These are phyloP conservation scores for Volvariella volvacea DNA, from an alignment of 1,284 basidiomycete genomes.

Conservation along the genomic window DNA sequence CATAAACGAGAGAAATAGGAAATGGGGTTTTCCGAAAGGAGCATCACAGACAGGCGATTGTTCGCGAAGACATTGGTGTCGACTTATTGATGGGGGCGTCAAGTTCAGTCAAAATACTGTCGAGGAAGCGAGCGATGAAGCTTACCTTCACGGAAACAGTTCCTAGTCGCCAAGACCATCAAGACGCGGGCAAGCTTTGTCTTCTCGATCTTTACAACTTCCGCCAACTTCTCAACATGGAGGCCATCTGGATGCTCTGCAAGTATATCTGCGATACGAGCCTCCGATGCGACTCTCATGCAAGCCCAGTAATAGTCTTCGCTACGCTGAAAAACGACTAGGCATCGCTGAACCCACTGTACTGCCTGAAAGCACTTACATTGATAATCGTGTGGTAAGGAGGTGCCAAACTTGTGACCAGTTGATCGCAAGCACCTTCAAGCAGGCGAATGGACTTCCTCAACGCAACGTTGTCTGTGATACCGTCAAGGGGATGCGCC, in stretches of 20 bases:
- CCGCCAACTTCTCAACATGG: background rate
- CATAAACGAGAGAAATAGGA: background rate
- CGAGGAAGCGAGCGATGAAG: too few species aligned
- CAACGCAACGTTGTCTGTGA: conserved; percentile 12
- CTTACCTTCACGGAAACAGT: background rate
- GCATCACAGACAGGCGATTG: background rate
- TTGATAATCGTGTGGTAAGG: conserved; percentile 24
- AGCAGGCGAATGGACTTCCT: conserved; percentile 19
- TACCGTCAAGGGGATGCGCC: conserved; percentile 21
- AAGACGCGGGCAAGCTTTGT: background rate
- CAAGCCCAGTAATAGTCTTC: background rate
- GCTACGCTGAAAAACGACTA: background rate
- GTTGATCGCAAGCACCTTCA: conserved; percentile 25
- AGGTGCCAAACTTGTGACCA: conserved; percentile 20
- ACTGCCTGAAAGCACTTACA: conserved; percentile 14
- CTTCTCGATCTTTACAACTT: background rate
- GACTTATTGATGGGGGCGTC: background rate
- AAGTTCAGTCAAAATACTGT: too few species aligned
- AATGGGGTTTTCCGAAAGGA: background rate
- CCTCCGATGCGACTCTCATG: background rate
- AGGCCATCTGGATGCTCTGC: background rate
- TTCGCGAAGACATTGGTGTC: background rate
- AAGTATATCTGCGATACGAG: background rate
- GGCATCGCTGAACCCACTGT: too few species aligned
- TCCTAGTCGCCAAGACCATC: background rate